These are phyloP conservation scores for Apiospora koreana DNA, from an alignment of 2,329 filamentous ascomycete species.

Conservation along the genomic window DNA sequence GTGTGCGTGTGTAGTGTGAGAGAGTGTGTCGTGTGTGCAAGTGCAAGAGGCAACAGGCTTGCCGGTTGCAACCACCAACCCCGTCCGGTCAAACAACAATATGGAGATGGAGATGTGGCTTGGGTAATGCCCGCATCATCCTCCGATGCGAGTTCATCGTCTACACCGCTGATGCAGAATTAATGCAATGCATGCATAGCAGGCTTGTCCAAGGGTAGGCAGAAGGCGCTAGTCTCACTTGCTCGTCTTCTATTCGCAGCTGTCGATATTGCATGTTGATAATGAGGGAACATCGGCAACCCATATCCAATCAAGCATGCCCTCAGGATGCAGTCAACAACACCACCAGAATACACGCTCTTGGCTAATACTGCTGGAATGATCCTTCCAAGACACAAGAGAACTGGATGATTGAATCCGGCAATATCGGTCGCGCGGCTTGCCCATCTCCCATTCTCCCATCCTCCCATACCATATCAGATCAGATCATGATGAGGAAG, in stretches of 20 bases:
- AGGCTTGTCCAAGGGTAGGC: not conserved
- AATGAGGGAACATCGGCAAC: not conserved
- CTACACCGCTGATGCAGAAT: constrained; percentile 6
- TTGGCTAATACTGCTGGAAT: not conserved
- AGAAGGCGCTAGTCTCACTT: constrained; percentile 1
- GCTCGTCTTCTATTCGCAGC: not conserved
- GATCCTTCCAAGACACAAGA: not conserved
- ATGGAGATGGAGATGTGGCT: not conserved
- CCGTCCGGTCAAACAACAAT: not conserved
- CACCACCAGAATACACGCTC: not conserved
- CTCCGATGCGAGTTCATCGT: not conserved
- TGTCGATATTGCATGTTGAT: not conserved
- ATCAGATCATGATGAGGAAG: constrained; percentile 5
- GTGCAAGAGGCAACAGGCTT: not conserved
- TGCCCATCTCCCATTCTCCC: not conserved
- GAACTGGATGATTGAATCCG: not conserved
- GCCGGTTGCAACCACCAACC: not conserved
- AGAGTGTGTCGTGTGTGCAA: not conserved
- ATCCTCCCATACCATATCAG: not conserved
- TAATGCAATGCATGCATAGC: constrained; percentile 7
- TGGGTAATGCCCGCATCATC: not conserved
- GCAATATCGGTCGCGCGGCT: not conserved
- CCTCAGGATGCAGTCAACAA: not conserved
- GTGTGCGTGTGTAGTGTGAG: not conserved
- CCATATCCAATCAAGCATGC: not conserved